A percentile compares a stretch with the other conserved stretches of the same genome.
phyloP scores from a whole-genome alignment of 2,329 filamentous ascomycete genomes.

The Paracoccidioides lutzii region DNA sequence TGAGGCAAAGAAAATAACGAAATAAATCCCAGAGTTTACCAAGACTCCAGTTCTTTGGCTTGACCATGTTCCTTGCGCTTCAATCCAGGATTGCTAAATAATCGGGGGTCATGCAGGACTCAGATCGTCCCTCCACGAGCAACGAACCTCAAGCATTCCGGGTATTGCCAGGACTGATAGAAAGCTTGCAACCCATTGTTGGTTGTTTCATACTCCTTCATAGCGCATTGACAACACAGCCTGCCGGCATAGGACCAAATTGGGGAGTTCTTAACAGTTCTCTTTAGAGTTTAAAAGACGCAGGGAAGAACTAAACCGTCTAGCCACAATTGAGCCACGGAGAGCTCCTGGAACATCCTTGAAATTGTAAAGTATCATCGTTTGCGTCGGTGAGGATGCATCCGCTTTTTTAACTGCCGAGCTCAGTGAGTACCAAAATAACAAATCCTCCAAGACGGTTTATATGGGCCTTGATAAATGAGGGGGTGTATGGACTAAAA shows the following conservation, averaged over 20 bases:
- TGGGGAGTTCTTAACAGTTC: not conserved
- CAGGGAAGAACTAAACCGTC: not conserved
- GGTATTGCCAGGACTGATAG: not conserved
- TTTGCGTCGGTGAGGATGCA: not conserved
- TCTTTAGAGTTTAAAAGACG: not conserved
- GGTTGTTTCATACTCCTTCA: not conserved
- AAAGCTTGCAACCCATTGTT: not conserved
- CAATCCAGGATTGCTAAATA: no score
- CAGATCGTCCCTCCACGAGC: no score
- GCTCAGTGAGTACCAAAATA: not conserved
- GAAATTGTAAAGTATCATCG: conserved; percentile 2
- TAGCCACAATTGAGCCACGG: not conserved
- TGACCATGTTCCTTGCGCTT: no score
- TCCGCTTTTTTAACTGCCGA: not conserved
- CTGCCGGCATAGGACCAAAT: not conserved
- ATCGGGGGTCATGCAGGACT: no score
- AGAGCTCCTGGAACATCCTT: no score
- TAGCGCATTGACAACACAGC: not conserved
- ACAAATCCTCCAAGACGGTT: not conserved
- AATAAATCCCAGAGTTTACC: no score
- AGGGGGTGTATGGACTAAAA: not conserved
- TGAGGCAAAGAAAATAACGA: no score
- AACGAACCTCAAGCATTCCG: not conserved
- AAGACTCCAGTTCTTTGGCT: no score
- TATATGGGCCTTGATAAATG: not conserved